These are phyloP conservation scores for Aurantiochytrium sp. DNA, from an alignment of 108 stramenopile genomes.

Conservation along the genomic window DNA sequence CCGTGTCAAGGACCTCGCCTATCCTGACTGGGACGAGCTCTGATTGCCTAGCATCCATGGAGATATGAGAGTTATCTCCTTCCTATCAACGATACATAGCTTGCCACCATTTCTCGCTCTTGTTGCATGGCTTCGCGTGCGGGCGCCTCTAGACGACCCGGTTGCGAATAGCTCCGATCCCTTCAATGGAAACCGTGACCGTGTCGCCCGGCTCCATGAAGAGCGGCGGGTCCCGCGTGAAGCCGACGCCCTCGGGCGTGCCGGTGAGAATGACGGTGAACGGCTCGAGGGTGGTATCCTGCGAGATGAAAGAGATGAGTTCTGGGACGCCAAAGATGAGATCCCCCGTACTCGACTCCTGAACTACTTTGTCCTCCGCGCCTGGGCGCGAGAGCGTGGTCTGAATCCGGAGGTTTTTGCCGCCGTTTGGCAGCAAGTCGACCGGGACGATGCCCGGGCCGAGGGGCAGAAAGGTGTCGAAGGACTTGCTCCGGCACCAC, in stretches of 20 bases:
- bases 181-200: conserved; percentile 39
- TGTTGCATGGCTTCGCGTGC: too few species aligned
- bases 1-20: not conserved
- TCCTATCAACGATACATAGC: too few species aligned
- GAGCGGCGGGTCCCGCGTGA: conserved; percentile 37
- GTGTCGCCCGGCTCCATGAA: conserved; percentile 39
- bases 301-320: conserved; percentile 39
- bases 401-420: conserved; percentile 35
- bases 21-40: not conserved
- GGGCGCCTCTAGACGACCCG: not conserved
- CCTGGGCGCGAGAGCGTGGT: conserved; percentile 15
- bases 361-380: conserved; percentile 18
- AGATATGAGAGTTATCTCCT: too few species aligned
- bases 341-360: conserved; percentile 32
- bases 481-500: conserved; percentile 40
- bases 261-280: conserved; percentile 48
- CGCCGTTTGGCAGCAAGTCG: not conserved
- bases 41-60: too few species aligned
- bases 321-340: conserved; percentile 40
- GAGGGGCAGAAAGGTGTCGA: conserved; percentile 47
- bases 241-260: conserved; percentile 49
- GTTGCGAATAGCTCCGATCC: conserved; percentile 35
- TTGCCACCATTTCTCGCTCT: too few species aligned
- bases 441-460: conserved; percentile 36
- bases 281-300: conserved; percentile 43